Conservation (phyloP, 306 rosid species). For the Rosa chinensis region DNA sequence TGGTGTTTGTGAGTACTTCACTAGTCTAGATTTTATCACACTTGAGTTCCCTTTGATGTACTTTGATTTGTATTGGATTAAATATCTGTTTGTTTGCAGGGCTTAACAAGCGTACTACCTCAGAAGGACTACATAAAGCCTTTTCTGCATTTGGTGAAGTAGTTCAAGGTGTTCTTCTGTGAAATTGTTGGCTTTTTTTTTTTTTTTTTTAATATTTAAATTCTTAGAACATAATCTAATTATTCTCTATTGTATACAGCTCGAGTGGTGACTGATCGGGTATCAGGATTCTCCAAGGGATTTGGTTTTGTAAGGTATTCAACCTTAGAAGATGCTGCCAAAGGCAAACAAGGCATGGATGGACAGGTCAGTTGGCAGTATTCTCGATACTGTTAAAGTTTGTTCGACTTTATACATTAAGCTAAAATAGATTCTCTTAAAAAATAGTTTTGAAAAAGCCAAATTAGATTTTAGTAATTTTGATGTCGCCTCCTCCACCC, state of each 20-base stretch:
- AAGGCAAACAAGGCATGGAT: constrained; percentile 97
- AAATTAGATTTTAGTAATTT: not conserved
- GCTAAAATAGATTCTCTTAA: not conserved
- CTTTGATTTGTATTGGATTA: not conserved
- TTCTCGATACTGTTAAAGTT: not conserved
- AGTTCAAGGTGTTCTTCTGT: constrained; percentile 48
- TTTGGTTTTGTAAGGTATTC: constrained; percentile 90
- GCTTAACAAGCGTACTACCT: constrained; percentile 85
- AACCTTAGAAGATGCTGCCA: constrained; percentile 73
- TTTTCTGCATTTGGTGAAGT: constrained; percentile 88
- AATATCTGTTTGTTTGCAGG: constrained; percentile 47
- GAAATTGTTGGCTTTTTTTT: not conserved
- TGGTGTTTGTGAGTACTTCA: not conserved
- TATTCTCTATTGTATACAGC: constrained; percentile 49
- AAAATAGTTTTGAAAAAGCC: not conserved
- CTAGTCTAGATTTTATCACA: not conserved
- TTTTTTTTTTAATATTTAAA: not conserved
- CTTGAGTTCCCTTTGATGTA: not conserved
- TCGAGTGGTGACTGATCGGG: constrained; percentile 85
- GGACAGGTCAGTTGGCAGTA: constrained; percentile 62
- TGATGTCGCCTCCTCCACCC: not conserved
- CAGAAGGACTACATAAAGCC: constrained; percentile 66
- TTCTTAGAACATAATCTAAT: not conserved
- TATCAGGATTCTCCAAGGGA: constrained; percentile 87
- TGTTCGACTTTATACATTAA: not conserved